Evolutionary conservation across 768 basidiomycete species (phyloP), one percentile per base, ranked within the genome.

Genomic region (Leccinellum albellum): DNA sequence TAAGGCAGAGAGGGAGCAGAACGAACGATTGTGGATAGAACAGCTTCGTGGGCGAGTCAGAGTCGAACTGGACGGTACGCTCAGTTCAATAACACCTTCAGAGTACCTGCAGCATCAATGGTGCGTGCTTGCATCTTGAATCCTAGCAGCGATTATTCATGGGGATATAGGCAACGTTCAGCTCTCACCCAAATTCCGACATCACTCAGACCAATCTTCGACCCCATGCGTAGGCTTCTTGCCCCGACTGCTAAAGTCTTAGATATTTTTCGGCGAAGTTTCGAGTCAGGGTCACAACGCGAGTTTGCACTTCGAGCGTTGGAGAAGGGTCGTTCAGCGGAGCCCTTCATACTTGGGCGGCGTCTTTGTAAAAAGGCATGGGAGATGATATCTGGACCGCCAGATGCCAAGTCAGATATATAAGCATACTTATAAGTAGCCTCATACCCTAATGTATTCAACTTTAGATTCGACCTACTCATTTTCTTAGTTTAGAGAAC

Each of bases 261-360:
- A 10, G 69, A 68, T 13, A 79, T 86, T 23, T 71, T 84, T 23
- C 78, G 70, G 31, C 79, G 82, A 37, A 87, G 79, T 56, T 58
- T 88, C 15, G 66, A 73, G 15, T 81, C 81, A 1, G 88, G 88
- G 12, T 80, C 82, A 56, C 83, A 86, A 58, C 75, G 66, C 50
- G 73, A 82, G 61, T 82, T 91, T 65, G 84, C 79, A 3, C 63
- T 63, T 29, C 82, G 82, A 4, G 70, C 85, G 15, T 83, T 82
- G 80, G 82, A 86, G 65, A 89, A 86, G 66, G 81, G 86, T 17
- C 77, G 74, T 71, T 81, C 83, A 1, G 75, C 77, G 13, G 85
- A 89, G 53, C 89, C 89, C 1, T 82, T 71, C 46, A 61, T 67
- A 48, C 71, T 80, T 8, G 77, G 73, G 13, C 66, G 69, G n/a